phyloP scores from a whole-genome alignment of 1,284 basidiomycete genomes.

The Cutaneotrichosporon arboriforme region DNA sequence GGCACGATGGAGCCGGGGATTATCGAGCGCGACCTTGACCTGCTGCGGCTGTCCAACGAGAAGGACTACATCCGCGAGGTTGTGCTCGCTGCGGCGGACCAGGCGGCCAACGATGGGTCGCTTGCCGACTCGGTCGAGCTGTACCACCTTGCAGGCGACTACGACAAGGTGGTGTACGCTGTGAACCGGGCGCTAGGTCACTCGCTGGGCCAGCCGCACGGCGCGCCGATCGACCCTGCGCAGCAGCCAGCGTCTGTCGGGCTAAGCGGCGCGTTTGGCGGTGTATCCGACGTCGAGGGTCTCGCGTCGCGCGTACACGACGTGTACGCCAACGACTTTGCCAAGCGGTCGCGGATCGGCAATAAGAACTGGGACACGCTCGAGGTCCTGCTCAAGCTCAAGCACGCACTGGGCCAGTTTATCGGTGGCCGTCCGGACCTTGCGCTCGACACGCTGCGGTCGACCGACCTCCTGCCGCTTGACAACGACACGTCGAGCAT shows the following conservation, averaged over 20 bases:
- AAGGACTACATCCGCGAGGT: conserved; percentile 76
- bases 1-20: conserved; percentile 83
- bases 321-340: conserved; percentile 77
- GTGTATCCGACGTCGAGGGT: conserved; percentile 57
- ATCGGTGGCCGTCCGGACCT: conserved; percentile 66
- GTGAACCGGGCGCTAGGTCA: conserved; percentile 87
- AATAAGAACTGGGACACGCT: conserved; percentile 65
- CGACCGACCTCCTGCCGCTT: conserved; percentile 82
- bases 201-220: conserved; percentile 60
- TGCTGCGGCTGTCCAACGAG: conserved; percentile 68
- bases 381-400: conserved; percentile 65
- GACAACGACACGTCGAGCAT: conserved; percentile 79
- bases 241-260: conserved; percentile 13
- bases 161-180: conserved; percentile 78
- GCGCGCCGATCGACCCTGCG: conserved; percentile 8
- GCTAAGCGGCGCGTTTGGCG: conserved; percentile 41
- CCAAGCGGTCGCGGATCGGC: conserved; percentile 67
- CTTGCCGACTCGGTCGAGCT: conserved; percentile 88
- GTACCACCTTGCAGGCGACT: conserved; percentile 91
- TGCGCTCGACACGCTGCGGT: conserved; percentile 82
- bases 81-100: conserved; percentile 70
- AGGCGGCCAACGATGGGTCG: conserved; percentile 63
- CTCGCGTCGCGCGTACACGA: conserved; percentile 77
- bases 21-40: conserved; percentile 72
- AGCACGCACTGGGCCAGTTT: conserved; percentile 75